Evolutionary conservation across 2,329 filamentous ascomycete species (phyloP).

Genomic region (Lasiodiplodia sp.): DNA sequence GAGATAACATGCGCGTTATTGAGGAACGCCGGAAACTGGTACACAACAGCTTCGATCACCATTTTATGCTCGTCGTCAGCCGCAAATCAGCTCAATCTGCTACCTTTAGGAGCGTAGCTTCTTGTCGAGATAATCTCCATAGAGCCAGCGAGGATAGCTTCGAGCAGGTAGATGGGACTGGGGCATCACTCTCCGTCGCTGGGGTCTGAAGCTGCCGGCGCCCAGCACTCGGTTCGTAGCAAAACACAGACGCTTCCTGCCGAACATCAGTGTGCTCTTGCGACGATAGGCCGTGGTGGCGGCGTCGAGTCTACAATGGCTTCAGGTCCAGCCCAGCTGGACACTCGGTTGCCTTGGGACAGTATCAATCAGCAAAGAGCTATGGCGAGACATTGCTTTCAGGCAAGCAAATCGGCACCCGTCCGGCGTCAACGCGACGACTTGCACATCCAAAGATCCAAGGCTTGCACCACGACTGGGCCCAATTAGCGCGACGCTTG

Average conservation of each 20-base stretch:
- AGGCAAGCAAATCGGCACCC: constrained; percentile 6
- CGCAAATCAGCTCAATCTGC: constrained; percentile 41
- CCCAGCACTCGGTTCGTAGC: constrained; percentile 73
- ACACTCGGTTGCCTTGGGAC: constrained; percentile 2
- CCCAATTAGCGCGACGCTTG: not conserved
- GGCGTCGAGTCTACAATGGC: constrained; percentile 5
- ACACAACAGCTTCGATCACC: constrained; percentile 30
- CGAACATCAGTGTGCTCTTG: constrained; percentile 47
- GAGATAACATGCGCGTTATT: constrained; percentile 15
- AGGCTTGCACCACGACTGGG: not conserved
- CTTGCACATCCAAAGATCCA: not conserved
- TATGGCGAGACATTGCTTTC: constrained; percentile 13
- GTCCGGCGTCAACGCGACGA: not conserved
- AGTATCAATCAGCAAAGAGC: constrained; percentile 26
- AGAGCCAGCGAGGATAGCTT: constrained; percentile 61
- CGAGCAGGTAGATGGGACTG: constrained; percentile 39
- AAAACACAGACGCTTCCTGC: constrained; percentile 61
- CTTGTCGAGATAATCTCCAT: constrained; percentile 74
- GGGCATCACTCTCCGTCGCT: constrained; percentile 18
- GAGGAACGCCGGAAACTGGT: constrained; percentile 28
- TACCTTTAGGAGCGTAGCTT: constrained; percentile 65
- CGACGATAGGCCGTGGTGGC: constrained; percentile 30
- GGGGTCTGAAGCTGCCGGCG: constrained; percentile 26
- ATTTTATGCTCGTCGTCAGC: constrained; percentile 27
- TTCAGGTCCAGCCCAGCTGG: not conserved